Conservation (phyloP, 1,284 basidiomycete species). For the Neolentinus lepideus region DNA sequence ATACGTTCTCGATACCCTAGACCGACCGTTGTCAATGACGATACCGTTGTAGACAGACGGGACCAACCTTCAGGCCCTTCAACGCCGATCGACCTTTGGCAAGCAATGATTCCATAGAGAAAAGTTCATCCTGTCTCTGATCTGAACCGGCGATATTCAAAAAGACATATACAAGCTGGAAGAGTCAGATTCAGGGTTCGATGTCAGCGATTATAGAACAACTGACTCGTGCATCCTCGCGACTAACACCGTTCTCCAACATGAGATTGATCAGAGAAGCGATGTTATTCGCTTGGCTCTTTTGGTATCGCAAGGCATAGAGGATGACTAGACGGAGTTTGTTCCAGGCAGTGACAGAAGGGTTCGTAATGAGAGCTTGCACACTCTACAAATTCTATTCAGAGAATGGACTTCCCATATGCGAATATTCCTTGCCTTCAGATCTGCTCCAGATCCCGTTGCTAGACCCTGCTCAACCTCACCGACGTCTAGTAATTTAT, state of each 20-base stretch:
- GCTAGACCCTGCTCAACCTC: conserved; percentile 97
- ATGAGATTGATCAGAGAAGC: conserved; percentile 78
- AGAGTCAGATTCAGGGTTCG: conserved; percentile 1
- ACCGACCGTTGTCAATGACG: conserved; percentile 3
- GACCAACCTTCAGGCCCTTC: conserved; percentile 83
- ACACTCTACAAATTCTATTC: conserved; percentile 49
- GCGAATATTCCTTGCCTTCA: conserved; percentile 49
- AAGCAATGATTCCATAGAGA: conserved; percentile 93
- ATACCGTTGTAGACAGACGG: not conserved
- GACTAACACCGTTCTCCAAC: conserved; percentile 74
- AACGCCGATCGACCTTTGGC: conserved; percentile 92
- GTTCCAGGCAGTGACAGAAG: conserved; percentile 64
- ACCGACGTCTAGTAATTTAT: conserved; percentile 83
- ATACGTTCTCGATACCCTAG: conserved; percentile 97
- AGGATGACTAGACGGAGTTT: conserved; percentile 93
- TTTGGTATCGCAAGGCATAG: conserved; percentile 94
- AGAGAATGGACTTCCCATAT: not conserved
- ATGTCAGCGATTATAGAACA: not conserved
- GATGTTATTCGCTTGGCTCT: conserved; percentile 82
- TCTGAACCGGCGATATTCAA: conserved; percentile 94
- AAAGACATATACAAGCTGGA: conserved; percentile 86
- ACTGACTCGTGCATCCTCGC: conserved; percentile 77
- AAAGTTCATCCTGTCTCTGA: conserved; percentile 95
- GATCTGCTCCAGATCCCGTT: conserved; percentile 85
- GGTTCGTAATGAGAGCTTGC: conserved; percentile 65